Evolutionary conservation across 176 grass and related monocot genomes (phyloP).

Genomic region (Oryza australiensis): DNA sequence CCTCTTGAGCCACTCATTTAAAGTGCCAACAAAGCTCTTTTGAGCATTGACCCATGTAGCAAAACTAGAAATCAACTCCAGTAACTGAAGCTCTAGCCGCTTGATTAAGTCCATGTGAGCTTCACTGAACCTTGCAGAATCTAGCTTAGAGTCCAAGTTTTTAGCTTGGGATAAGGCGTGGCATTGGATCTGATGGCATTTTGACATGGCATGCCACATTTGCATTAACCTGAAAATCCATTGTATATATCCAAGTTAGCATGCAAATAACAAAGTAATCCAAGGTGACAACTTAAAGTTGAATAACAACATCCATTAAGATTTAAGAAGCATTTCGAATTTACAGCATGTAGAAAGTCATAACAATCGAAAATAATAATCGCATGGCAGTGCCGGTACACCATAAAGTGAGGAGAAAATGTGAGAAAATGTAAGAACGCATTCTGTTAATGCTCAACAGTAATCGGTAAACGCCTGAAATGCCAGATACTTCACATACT

Average conservation of each 20-base stretch:
- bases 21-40: conserved; percentile 50
- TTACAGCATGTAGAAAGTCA: background rate
- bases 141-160: conserved; percentile 40
- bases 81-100: conserved; percentile 47
- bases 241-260: background rate
- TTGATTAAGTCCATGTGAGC: conserved; percentile 52
- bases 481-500: background rate
- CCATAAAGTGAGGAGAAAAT: background rate
- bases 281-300: background rate
- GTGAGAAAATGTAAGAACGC: no score
- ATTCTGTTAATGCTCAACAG: background rate
- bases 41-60: conserved; percentile 55
- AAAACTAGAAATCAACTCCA: conserved; percentile 56
- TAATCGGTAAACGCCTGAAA: background rate
- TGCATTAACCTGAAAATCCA: conserved; percentile 58
- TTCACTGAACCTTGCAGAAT: conserved; percentile 39
- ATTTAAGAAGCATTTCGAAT: background rate
- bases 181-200: conserved; percentile 70
- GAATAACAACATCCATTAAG: background rate
- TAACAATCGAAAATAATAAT: background rate
- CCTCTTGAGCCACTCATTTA: conserved; percentile 75
- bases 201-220: conserved; percentile 78
- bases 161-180: conserved; percentile 57
- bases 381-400: background rate
- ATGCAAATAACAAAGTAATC: background rate